Percentiles rank a stretch among this genome's conserved stretches.
Evolutionary conservation across 768 basidiomycete genomes (phyloP).

Genomic region (Filobasidium wieringae): DNA sequence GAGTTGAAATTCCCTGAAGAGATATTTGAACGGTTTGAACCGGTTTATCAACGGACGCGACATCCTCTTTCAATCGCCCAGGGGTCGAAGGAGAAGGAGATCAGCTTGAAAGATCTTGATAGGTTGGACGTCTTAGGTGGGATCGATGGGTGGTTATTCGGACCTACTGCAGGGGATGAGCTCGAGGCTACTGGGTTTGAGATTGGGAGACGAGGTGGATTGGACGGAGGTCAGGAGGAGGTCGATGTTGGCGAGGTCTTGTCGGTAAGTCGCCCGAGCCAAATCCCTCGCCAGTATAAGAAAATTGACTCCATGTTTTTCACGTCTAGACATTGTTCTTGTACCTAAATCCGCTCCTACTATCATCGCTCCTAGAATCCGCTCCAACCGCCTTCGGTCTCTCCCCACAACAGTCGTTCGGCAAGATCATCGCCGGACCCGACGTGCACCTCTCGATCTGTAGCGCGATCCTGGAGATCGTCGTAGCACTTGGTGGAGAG

Average conservation of each 20-base stretch:
- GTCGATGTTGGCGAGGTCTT: constrained; percentile 13
- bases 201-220: not conserved
- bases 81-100: constrained; percentile 5
- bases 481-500: constrained; percentile 24
- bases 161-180: no score
- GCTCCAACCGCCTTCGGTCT: constrained; percentile 73
- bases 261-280: constrained; percentile 18
- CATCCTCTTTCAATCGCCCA: not conserved
- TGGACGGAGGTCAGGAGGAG: not conserved
- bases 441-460: constrained; percentile 28
- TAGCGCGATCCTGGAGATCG: constrained; percentile 22
- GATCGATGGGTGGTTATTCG: constrained; percentile 4
- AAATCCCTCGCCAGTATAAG: not conserved
- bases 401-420: constrained; percentile 16
- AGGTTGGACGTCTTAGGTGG: not conserved
- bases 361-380: constrained; percentile 75
- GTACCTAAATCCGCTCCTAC: constrained; percentile 62
- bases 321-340: constrained; percentile 46
- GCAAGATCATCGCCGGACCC: not conserved
- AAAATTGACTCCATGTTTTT: not conserved
- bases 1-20: constrained; percentile 7
- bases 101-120: not conserved
- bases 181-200: not conserved
- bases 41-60: not conserved
- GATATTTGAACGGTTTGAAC: constrained; percentile 7